Evolutionary conservation across 805 yeast species (phyloP).

Genomic region (Zygosaccharomyces kombuchaensis): DNA sequence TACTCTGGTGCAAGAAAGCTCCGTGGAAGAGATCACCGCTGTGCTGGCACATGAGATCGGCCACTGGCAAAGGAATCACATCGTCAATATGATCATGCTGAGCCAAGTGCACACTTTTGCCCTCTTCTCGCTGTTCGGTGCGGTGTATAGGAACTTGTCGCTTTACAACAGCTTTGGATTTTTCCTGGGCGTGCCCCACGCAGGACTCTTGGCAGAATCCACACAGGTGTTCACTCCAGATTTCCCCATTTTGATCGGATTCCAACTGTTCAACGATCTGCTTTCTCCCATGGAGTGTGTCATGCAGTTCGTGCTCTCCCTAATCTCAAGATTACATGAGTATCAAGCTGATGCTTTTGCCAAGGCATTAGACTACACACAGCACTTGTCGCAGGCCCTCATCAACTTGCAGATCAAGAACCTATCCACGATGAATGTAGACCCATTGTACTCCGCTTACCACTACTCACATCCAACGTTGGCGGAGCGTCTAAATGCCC

Average conservation of each 20-base stretch:
- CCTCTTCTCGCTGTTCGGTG: conserved; percentile 69
- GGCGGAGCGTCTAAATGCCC: conserved; percentile 80
- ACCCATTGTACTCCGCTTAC: conserved; percentile 83
- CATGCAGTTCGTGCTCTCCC: conserved; percentile 61
- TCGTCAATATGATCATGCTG: conserved; percentile 65
- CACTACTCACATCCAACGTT: conserved; percentile 89
- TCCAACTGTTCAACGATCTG: conserved; percentile 71
- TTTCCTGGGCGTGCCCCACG: conserved; percentile 18
- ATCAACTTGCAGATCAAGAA: conserved; percentile 76
- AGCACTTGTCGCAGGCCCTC: conserved; percentile 65
- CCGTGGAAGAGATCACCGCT: conserved; percentile 80
- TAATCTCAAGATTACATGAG: conserved; percentile 79
- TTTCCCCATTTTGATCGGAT: conserved; percentile 77
- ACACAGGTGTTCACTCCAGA: conserved; percentile 35
- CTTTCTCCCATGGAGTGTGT: conserved; percentile 72
- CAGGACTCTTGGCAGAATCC: conserved; percentile 7
- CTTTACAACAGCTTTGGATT: conserved; percentile 81
- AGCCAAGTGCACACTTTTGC: conserved; percentile 61
- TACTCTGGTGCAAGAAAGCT: conserved; percentile 76
- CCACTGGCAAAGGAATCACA: conserved; percentile 92
- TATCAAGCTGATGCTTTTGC: conserved; percentile 93
- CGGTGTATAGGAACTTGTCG: conserved; percentile 73
- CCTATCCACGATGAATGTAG: conserved; percentile 82
- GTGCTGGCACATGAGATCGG: conserved; percentile 98
- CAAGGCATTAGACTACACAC: conserved; percentile 63